Percentiles rank a stretch among this genome's conserved stretches.
Conservation (phyloP, 2,329 filamentous ascomycete species). For the Epichloe gansuensis region DNA sequence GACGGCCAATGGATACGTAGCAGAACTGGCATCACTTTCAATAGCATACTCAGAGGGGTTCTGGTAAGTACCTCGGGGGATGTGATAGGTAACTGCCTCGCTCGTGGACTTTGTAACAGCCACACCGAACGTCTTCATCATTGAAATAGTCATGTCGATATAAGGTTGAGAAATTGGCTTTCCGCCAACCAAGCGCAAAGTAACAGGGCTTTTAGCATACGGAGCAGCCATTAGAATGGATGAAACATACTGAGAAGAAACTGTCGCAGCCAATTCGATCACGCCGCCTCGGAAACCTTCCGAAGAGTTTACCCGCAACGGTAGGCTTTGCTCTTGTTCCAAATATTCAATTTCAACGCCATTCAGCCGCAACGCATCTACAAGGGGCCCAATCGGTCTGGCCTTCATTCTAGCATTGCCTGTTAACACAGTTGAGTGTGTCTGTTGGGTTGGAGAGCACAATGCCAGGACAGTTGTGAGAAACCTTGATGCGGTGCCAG, state of each 20-base stretch:
- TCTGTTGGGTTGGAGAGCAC: slow-evolving; percentile 51
- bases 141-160: slow-evolving; percentile 96
- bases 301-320: slow-evolving; percentile 68
- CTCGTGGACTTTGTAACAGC: slow-evolving; percentile 61
- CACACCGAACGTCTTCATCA: slow-evolving; percentile 92
- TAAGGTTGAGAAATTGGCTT: slow-evolving; percentile 96
- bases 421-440: slow-evolving; percentile 62
- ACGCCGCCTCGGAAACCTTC: slow-evolving; percentile 73
- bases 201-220: slow-evolving; percentile 90
- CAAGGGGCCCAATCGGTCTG: slow-evolving; percentile 81
- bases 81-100: slow-evolving; percentile 85
- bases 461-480: slow-evolving; percentile 83
- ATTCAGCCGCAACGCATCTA: slow-evolving; percentile 78
- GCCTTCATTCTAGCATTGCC: slow-evolving; percentile 96
- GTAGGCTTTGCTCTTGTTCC: slow-evolving; percentile 71
- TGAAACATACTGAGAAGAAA: slow-evolving; percentile 98
- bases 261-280: slow-evolving; percentile 85
- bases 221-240: slow-evolving; percentile 94
- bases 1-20: slow-evolving; percentile 87
- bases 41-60: slow-evolving; percentile 81
- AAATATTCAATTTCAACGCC: slow-evolving; percentile 80
- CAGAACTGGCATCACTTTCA: slow-evolving; percentile 95
- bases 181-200: slow-evolving; percentile 78
- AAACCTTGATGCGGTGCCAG: slow-evolving; percentile 90
- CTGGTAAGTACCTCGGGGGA: slow-evolving; percentile 69